Base-by-base conservation (phyloP, 1,284 basidiomycete species). In the Termitomyces sp. region DNA sequence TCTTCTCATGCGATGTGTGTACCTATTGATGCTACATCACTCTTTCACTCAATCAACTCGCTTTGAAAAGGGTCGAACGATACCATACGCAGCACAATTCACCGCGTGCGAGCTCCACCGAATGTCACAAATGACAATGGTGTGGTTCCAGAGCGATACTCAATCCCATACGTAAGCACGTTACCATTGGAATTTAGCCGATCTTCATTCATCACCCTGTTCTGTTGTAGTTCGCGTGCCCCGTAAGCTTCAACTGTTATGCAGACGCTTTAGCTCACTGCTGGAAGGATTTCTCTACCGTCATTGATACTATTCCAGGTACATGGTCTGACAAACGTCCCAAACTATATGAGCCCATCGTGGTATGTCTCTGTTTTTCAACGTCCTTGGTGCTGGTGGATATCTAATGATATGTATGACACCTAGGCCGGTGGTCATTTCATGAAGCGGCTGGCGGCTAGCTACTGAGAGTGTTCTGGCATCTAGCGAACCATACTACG, bases 1-100 rank as follows among this genome's bases (percentile, higher is more conserved):
- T 61, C 78, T 83, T 58, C 65, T 85, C 56, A 80, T 80, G 78
- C 69, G 81, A 58, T 85, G 79, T 70, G 57, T 19, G 64, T 61
- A 21, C 15, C 13, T 9, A 19, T 10, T 19, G 21, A 21, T 19
- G 41, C 24, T 24, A 10, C 4, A n/a, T 30, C 15, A 9, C 4
- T 33, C 30, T 51, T 31, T 42, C 13, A 38, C 21, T 21, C 3
- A 28, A 28, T 42, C 12, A 21, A 15, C 26, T 30, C n/a, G 21
- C 21, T 24, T 53, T 21, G 2, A 15, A 38, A 53, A 80, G 78
- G 83, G 82, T 79, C 79, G 0, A 84, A 84, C 60, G 81, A 84
- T 62, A 74, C 70, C 2, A 77, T 86, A 30, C 76, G 78, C 58
- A 83, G 82, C 56, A 81, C 82, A 0, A 66, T 82, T 12, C 83